phyloP scores from a whole-genome alignment of 495 filamentous ascomycete genomes.

The Xylaria nigripes region DNA sequence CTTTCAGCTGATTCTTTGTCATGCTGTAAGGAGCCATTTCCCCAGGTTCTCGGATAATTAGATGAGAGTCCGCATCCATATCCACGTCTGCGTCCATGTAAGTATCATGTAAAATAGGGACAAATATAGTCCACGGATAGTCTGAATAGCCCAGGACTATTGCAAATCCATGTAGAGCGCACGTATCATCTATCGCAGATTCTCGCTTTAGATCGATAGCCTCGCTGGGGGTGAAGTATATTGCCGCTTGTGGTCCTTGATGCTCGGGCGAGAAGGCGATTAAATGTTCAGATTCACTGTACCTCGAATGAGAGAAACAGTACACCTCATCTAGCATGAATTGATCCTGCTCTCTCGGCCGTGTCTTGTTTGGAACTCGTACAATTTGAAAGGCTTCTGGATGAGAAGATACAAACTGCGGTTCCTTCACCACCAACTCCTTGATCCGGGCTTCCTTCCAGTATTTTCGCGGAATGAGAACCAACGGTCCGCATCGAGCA shows the following conservation, averaged over 20 bases:
- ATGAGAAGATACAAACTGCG: not conserved
- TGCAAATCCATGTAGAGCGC: not conserved
- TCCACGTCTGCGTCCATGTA: not conserved
- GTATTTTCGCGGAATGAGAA: not conserved
- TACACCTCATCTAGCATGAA: not conserved
- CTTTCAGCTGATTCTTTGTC: constrained; percentile 5
- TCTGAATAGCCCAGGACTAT: not conserved
- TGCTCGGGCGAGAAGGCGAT: not conserved
- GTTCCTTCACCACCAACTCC: constrained; percentile 2
- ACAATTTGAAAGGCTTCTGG: not conserved
- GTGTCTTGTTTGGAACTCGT: not conserved
- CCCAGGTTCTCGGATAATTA: too few species aligned
- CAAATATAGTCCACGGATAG: not conserved
- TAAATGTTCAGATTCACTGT: not conserved
- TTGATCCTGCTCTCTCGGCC: not conserved
- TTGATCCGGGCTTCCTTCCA: not conserved
- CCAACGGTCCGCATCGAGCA: constrained; percentile 1
- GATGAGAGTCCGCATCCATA: not conserved
- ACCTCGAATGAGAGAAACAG: not conserved
- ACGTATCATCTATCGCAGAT: not conserved
- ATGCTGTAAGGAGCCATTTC: not conserved
- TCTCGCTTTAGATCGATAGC: not conserved
- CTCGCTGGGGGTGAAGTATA: not conserved
- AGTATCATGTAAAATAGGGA: constrained; percentile 1
- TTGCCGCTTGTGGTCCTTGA: not conserved